Evolutionary conservation across 495 filamentous ascomycete genomes (phyloP).

Genomic region (Penicillium alfredii): DNA sequence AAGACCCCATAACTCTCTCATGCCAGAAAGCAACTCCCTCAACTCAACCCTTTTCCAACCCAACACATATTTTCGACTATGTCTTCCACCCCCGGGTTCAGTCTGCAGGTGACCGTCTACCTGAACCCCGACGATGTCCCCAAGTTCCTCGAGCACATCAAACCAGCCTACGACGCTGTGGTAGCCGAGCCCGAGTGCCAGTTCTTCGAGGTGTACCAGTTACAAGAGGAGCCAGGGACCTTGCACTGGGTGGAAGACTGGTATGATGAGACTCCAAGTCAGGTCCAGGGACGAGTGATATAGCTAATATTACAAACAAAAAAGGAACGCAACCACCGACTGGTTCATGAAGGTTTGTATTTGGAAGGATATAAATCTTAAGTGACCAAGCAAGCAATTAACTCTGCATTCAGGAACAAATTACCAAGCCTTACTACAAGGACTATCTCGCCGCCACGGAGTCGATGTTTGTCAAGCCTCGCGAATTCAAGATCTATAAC

Average conservation of each 20-base stretch:
- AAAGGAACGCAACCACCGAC: conserved; percentile 29
- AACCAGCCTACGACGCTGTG: conserved; percentile 36
- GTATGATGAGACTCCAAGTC: conserved; percentile 22
- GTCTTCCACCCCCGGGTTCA: conserved; percentile 2
- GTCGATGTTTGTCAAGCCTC: conserved; percentile 44
- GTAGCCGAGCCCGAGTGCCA: conserved; percentile 40
- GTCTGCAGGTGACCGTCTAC: conserved; percentile 38
- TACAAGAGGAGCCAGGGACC: conserved; percentile 34
- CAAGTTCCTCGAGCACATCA: conserved; percentile 36
- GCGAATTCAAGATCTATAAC: conserved; percentile 33
- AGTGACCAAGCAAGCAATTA: no score
- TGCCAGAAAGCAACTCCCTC: no score
- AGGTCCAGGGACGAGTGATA: neutral
- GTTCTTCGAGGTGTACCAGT: conserved; percentile 45
- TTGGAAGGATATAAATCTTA: conserved; percentile 1
- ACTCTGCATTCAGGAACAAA: conserved; percentile 31
- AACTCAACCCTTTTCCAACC: no score
- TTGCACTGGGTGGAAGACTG: conserved; percentile 46
- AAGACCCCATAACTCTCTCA: no score
- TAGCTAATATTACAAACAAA: conserved; percentile 4
- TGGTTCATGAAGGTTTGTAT: conserved; percentile 35
- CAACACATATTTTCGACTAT: no score
- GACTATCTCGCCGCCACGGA: conserved; percentile 42
- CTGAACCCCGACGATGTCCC: conserved; percentile 36
- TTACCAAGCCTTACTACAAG: conserved; percentile 47